These are phyloP conservation scores for Termitomyces sp. DNA, from an alignment of 768 basidiomycete genomes.

Conservation along the genomic window DNA sequence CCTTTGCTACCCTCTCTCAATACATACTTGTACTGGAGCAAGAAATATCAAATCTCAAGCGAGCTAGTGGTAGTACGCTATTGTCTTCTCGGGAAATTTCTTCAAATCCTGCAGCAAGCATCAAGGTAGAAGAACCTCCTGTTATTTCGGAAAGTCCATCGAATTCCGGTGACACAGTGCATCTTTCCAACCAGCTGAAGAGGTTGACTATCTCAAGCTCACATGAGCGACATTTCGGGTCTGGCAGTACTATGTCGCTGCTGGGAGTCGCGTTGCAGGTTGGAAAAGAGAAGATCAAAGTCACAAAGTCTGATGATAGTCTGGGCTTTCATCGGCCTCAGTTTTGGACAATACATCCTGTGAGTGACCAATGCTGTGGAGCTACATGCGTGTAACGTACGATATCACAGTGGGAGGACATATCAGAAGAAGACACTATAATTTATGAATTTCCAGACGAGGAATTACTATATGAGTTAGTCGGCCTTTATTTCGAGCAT, in stretches of 20 bases:
- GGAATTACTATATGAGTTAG: constrained; percentile 42
- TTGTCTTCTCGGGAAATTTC: not conserved
- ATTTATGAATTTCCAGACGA: constrained; percentile 37
- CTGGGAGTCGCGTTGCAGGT: constrained; percentile 15
- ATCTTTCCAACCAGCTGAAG: constrained; percentile 12
- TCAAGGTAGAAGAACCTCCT: not conserved
- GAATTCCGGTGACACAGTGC: constrained; percentile 1
- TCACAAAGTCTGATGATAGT: not conserved
- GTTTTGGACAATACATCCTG: constrained; percentile 15
- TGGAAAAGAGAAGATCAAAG: constrained; percentile 7
- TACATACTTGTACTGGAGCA: constrained; percentile 12
- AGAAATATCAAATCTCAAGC: constrained; percentile 10
- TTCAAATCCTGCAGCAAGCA: not conserved
- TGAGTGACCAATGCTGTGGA: not conserved
- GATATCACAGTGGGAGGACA: constrained; percentile 32
- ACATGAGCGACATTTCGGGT: constrained; percentile 14
- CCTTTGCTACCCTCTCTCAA: constrained; percentile 11
- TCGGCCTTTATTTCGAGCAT: constrained; percentile 54
- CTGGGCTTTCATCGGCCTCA: constrained; percentile 5
- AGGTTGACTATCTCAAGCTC: constrained; percentile 9
- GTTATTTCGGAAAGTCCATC: not conserved
- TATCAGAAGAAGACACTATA: constrained; percentile 18
- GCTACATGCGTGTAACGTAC: not conserved
- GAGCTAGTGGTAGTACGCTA: not conserved
- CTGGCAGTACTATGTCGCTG: constrained; percentile 15